Evolutionary conservation across 2,329 filamentous ascomycete species (phyloP), one percentile per base, ranked within the genome.

Genomic region (Ophiosphaerella herpotricha): DNA sequence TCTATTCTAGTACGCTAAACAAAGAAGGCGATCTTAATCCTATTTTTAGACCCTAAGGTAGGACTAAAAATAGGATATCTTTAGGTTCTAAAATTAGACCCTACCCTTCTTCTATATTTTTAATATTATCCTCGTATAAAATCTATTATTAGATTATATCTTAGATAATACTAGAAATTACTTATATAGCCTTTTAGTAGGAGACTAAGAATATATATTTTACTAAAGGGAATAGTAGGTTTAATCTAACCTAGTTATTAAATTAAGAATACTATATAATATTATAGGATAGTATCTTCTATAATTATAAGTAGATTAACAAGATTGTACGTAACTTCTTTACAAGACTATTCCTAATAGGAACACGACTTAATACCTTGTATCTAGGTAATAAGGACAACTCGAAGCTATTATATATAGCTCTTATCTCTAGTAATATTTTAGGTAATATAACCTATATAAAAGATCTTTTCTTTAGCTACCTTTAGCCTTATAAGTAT

Each of bases 31-130:
- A 43, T 44, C 48, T 52, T 31, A 32, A 52, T 52, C 43, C 44
- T 35, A 21, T 33, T 52, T 52, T 38, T 48, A 18, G 39, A 48
- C n/a, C n/a, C 44, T 31, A 48, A 52, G 37, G 33, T 48, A 43
- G 37, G 43, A 52, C 48, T 32, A 48, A 52, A 48, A 48, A 52
- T 52, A 34, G 44, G 44, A 43, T 33, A 52, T 48, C 43, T 52
- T 37, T 16, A 37, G 48, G 35, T 29, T 43, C 39, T 34, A 52
- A 48, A 43, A 43, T 52, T 48, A 34, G 44, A 39, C 16, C 37
- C 33, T 52, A 32, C 43, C 39, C 32, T 52, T 48, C 44, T 52
- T 37, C 24, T 48, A 48, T 52, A 48, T 52, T 52, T 26, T 52
- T 29, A 34, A 52, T 48, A 31, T 33, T 48, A 29, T 50, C 35